phyloP scores from a whole-genome alignment of 768 basidiomycete species.

The Tulasnella sp. region DNA sequence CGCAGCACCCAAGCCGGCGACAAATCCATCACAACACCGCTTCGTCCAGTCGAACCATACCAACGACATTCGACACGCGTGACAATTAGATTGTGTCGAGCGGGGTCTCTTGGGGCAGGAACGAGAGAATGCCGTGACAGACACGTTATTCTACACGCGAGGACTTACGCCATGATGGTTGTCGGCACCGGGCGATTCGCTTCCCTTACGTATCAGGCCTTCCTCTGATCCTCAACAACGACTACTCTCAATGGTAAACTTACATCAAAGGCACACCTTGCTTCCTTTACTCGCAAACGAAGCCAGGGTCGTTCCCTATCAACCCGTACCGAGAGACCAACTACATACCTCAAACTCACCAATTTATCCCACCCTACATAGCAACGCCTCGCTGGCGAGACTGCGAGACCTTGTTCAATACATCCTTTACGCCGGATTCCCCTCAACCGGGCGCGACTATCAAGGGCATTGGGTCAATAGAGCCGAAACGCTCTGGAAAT shows the following conservation, averaged over 20 bases:
- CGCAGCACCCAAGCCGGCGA: not conserved
- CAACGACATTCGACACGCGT: not conserved
- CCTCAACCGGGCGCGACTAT: slow-evolving; percentile 79
- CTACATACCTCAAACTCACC: slow-evolving; percentile 64
- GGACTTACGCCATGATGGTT: too few species aligned
- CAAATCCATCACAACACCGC: not conserved
- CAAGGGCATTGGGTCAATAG: slow-evolving; percentile 82
- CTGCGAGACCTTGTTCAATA: slow-evolving; percentile 90
- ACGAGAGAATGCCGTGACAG: too few species aligned
- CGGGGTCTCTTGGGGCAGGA: slow-evolving; percentile 7
- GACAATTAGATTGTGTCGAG: not conserved
- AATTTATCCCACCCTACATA: slow-evolving; percentile 73
- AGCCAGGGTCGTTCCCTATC: too few species aligned
- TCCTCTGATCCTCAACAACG: too few species aligned
- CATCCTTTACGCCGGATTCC: slow-evolving; percentile 78
- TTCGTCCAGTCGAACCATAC: not conserved
- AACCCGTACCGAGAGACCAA: too few species aligned
- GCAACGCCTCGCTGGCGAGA: slow-evolving; percentile 85
- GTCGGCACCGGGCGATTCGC: too few species aligned
- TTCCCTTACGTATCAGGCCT: too few species aligned
- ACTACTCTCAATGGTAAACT: too few species aligned
- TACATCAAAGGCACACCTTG: too few species aligned
- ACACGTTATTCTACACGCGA: too few species aligned
- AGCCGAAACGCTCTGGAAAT: slow-evolving; percentile 70
- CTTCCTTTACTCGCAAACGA: too few species aligned